A percentile compares a stretch with the other conserved stretches of the same genome.
These are phyloP conservation scores for Solanum lignicaule DNA, from an alignment of 257 asterid species.

Conservation along the genomic window DNA sequence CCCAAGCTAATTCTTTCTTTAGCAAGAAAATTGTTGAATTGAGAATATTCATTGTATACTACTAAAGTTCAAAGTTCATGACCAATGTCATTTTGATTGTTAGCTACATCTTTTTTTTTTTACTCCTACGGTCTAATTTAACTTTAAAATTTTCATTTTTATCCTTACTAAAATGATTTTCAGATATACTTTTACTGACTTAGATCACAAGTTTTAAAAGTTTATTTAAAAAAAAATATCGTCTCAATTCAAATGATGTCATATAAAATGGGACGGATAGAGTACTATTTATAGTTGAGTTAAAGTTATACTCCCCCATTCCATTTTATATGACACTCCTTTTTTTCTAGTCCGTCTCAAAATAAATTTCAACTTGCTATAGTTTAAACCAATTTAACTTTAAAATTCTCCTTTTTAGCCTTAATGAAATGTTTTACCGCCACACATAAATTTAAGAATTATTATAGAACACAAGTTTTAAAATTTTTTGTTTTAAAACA, in stretches of 20 bases:
- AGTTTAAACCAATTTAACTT: neutral
- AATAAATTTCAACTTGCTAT: neutral
- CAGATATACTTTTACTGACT: neutral
- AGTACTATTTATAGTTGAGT: neutral
- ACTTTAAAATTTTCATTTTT: no score
- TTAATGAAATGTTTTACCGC: no score
- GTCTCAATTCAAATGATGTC: neutral
- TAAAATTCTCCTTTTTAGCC: neutral
- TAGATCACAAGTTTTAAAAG: neutral
- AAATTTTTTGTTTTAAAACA: no score
- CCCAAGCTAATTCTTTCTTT: neutral
- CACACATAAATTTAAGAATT: neutral
- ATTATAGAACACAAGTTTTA: no score
- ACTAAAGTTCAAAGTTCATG: neutral
- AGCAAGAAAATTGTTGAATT: neutral
- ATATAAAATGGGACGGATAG: neutral
- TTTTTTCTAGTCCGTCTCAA: no score
- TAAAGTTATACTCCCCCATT: neutral
- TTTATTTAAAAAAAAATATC: rapidly evolving
- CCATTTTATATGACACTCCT: neutral
- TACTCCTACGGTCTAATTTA: no score
- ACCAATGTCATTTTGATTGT: neutral
- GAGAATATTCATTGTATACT: neutral
- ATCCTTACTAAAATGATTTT: no score
- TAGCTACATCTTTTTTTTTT: neutral